These are phyloP conservation scores for Boletus rufocinnamomeus DNA, from an alignment of 768 basidiomycete species.

Conservation along the genomic window DNA sequence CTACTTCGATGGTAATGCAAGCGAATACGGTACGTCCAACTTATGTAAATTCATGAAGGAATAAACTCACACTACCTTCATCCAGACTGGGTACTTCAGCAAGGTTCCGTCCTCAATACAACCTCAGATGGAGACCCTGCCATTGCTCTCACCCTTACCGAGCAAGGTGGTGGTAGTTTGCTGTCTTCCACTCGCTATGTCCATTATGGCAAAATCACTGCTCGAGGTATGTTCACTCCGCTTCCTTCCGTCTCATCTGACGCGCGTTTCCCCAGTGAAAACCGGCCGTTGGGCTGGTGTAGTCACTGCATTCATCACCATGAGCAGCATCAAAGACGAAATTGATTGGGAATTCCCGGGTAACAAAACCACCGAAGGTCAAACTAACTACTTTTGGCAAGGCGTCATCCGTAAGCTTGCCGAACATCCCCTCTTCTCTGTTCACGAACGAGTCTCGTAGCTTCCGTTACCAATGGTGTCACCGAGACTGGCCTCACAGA, in stretches of 20 bases:
- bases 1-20: slow-evolving; percentile 71
- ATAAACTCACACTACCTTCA: neutral
- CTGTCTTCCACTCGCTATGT: slow-evolving; percentile 80
- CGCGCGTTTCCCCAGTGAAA: slow-evolving; percentile 52
- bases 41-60: neutral
- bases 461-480: slow-evolving; percentile 50
- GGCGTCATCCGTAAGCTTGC: slow-evolving; percentile 58
- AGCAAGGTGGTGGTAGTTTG: slow-evolving; percentile 74
- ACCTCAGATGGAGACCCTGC: slow-evolving; percentile 60
- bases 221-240: slow-evolving; percentile 44
- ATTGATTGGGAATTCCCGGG: slow-evolving; percentile 90
- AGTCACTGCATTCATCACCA: slow-evolving; percentile 83
- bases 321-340: slow-evolving; percentile 83
- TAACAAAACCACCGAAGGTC: slow-evolving; percentile 57
- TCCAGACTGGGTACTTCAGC: slow-evolving; percentile 70
- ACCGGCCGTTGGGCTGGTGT: slow-evolving; percentile 80
- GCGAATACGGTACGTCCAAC: slow-evolving; percentile 54
- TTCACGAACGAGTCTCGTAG: slow-evolving; percentile 28
- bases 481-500: slow-evolving; percentile 53
- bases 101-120: slow-evolving; percentile 65
- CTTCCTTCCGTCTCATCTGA: neutral
- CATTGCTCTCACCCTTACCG: slow-evolving; percentile 65
- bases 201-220: slow-evolving; percentile 77
- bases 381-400: slow-evolving; percentile 84
- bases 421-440: neutral